Evolutionary conservation across 1,139 yeast genomes (phyloP), one percentile per base, ranked within the genome.

Genomic region (Candida albicans): DNA sequence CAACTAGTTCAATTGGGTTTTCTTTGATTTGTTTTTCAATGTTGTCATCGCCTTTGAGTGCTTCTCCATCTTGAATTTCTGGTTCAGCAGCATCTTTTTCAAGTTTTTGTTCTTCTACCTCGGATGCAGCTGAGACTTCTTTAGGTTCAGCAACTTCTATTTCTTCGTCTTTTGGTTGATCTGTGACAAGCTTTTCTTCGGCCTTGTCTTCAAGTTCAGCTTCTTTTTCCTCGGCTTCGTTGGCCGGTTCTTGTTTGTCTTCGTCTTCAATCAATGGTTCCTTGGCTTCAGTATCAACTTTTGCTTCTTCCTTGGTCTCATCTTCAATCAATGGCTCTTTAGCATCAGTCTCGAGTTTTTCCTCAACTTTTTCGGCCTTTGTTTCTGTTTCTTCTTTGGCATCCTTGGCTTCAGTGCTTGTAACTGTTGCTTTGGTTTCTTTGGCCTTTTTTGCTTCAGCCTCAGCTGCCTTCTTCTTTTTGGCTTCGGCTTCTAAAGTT

Each of bases 401-500:
- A 25, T 39, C 47, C 5, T 37, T 46, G 8, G 37, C 43, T 32
- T 45, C 52, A 11, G 5, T 18, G 22, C 5, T 18, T 18, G 22
- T 18, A 18, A 5, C 22, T 8, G 37, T 24, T 18, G 28, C 45
- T 34, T 41, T 49, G 24, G 43, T 45, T 33, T 41, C 46, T 8
- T 41, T 44, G 6, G 32, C 46, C 24, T 39, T 46, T 7, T 37
- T 46, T 9, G 37, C 43, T 32, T 44, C 48, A 8, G 30, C 49
- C 13, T 37, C 47, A 11, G 36, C 46, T 30, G 47, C 51, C 43
- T 27, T 49, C 47, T 39, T 58, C 48, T 36, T 49, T 49, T 54
- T 49, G 53, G 58, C 52, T 50, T 64, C 62, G n/a, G 68, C 67
- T 40, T 62, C 74, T 51, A 68, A 64, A 9, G 73, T 64, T 30